Percentiles rank a stretch among this genome's conserved stretches.
Evolutionary conservation across 1,284 basidiomycete genomes (phyloP).

Genomic region (Earliella scabrosa): DNA sequence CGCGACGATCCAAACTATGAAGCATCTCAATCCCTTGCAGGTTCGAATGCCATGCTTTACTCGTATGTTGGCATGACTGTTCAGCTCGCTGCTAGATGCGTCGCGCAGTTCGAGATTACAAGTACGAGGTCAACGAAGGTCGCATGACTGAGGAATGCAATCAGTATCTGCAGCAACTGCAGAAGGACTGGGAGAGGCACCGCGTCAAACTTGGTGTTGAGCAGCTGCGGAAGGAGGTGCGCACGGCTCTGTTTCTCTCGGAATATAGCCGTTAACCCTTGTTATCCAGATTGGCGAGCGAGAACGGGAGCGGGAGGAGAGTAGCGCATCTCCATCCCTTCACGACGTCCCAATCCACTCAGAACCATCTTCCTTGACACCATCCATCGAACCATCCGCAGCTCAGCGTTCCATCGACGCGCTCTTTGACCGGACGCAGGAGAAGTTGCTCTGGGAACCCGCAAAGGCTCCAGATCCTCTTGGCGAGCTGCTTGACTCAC

Average conservation of each 20-base stretch:
- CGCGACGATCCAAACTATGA: conserved; percentile 88
- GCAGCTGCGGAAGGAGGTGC: conserved; percentile 77
- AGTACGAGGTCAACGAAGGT: conserved; percentile 92
- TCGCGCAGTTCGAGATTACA: conserved; percentile 91
- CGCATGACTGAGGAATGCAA: conserved; percentile 94
- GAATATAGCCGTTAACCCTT: no score
- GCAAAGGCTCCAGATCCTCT: conserved; percentile 77
- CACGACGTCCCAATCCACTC: conserved; percentile 44
- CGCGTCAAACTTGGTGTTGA: conserved; percentile 83
- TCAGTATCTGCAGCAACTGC: conserved; percentile 92
- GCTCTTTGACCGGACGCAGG: conserved; percentile 72
- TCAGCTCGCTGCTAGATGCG: conserved; percentile 65
- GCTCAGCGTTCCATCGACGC: conserved; percentile 71
- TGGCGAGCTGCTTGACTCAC: conserved; percentile 88
- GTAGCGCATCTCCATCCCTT: conserved; percentile 48
- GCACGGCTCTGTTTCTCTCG: no score
- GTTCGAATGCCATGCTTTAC: conserved; percentile 37
- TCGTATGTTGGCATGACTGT: not conserved
- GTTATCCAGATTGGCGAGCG: conserved; percentile 73
- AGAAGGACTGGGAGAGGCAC: conserved; percentile 95
- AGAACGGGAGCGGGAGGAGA: conserved; percentile 62
- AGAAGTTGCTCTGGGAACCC: conserved; percentile 76
- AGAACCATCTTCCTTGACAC: conserved; percentile 33
- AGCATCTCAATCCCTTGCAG: conserved; percentile 90
- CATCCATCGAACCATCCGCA: conserved; percentile 36